phyloP scores from a whole-genome alignment of 1,139 yeast species.

The Pichia sorboxylosa region DNA sequence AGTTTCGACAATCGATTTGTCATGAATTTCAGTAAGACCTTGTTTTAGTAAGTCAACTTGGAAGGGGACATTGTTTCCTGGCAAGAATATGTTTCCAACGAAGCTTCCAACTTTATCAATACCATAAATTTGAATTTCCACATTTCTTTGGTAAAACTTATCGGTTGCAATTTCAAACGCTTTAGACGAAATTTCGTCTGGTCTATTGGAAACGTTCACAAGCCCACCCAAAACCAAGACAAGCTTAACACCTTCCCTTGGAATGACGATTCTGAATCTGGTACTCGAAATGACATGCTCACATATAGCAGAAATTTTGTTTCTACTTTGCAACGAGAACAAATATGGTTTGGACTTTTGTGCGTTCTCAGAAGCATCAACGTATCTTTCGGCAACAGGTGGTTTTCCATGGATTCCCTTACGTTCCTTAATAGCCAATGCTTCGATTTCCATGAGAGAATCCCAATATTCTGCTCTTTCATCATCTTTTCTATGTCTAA shows the following conservation, averaged over 20 bases:
- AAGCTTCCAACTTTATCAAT: conserved; percentile 75
- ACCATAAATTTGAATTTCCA: conserved; percentile 55
- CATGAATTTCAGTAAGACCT: conserved; percentile 60
- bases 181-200: conserved; percentile 33
- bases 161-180: conserved; percentile 47
- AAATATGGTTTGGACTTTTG: conserved; percentile 66
- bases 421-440: conserved; percentile 42
- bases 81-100: conserved; percentile 56
- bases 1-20: conserved; percentile 49
- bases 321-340: conserved; percentile 57
- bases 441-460: conserved; percentile 58
- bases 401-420: conserved; percentile 55
- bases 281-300: conserved; percentile 62
- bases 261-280: conserved; percentile 54
- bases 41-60: conserved; percentile 49
- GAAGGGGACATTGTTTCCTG: conserved; percentile 44
- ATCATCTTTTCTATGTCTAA: conserved; percentile 63
- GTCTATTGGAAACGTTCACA: conserved; percentile 33
- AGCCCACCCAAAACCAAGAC: conserved; percentile 72
- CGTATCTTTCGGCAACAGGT: conserved; percentile 48
- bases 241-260: conserved; percentile 60
- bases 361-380: conserved; percentile 70
- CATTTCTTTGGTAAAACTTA: conserved; percentile 59
- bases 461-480: conserved; percentile 77
- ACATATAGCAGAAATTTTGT: conserved; percentile 53